phyloP scores from a whole-genome alignment of 108 stramenopile genomes.

The Aureococcus anophagefferens region DNA sequence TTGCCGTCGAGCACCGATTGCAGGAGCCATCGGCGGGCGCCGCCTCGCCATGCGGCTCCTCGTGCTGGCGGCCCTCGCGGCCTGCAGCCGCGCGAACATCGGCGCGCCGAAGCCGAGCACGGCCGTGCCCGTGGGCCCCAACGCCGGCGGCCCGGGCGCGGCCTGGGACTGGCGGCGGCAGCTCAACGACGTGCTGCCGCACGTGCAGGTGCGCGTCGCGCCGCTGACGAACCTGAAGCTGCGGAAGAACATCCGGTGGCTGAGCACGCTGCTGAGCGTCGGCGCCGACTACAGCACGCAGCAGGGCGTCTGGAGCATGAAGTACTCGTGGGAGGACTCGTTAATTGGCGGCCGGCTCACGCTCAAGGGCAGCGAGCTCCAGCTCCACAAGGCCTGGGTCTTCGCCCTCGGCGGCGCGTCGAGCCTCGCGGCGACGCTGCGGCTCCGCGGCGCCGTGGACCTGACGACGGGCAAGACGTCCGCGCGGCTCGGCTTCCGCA shows the following conservation, averaged over 20 bases:
- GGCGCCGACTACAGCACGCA: background rate
- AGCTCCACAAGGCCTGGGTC: background rate
- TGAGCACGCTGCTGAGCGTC: background rate
- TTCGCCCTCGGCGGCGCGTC: background rate
- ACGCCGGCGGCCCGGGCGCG: no score
- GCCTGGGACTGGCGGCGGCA: no score
- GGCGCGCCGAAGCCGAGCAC: no score
- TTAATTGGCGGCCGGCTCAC: background rate
- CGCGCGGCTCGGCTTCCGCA: background rate
- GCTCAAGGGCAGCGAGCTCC: background rate
- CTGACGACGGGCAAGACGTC: background rate
- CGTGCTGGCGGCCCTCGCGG: no score
- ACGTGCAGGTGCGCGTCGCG: no score
- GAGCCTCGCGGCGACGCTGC: background rate
- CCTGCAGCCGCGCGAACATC: no score
- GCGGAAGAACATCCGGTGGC: background rate
- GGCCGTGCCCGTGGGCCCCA: no score
- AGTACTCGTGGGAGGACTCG: background rate
- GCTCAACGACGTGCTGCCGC: no score
- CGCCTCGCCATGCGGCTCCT: no score
- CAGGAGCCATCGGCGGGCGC: no score
- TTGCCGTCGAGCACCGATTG: no score
- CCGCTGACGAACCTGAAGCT: background rate
- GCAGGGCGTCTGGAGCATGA: background rate
- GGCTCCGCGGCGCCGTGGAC: background rate